phyloP scores from a whole-genome alignment of 495 filamentous ascomycete species.

The Friedmanniomyces simplex region DNA sequence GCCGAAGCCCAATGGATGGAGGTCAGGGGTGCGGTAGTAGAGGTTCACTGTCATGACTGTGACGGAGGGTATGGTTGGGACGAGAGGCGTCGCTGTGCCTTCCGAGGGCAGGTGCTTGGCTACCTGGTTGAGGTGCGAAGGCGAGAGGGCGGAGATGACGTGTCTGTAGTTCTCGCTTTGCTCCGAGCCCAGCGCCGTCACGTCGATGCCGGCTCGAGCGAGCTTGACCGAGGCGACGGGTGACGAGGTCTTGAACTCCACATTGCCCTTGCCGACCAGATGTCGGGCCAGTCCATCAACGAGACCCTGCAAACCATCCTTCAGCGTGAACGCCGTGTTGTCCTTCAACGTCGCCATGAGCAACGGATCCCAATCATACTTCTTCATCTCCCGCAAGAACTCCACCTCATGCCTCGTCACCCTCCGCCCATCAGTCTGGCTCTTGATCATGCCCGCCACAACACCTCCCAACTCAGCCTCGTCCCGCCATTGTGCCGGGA shows the following conservation, averaged over 20 bases:
- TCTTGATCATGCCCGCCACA: slow-evolving; percentile 13
- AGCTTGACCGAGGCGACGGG: slow-evolving; percentile 27
- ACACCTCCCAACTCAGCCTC: slow-evolving; percentile 39
- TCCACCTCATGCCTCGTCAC: slow-evolving; percentile 22
- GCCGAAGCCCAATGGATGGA: slow-evolving; percentile 69
- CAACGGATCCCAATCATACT: slow-evolving; percentile 23
- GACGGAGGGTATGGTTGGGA: slow-evolving; percentile 50
- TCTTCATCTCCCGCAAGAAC: slow-evolving; percentile 18
- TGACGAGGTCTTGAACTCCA: slow-evolving; percentile 42
- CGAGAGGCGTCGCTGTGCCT: slow-evolving; percentile 27
- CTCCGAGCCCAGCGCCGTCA: slow-evolving; percentile 1
- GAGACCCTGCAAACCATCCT: slow-evolving; percentile 47
- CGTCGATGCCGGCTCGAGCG: background rate
- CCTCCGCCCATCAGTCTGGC: slow-evolving; percentile 6
- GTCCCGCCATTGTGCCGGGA: slow-evolving; percentile 42
- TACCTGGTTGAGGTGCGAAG: slow-evolving; percentile 33
- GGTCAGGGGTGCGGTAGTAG: slow-evolving; percentile 55
- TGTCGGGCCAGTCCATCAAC: slow-evolving; percentile 37
- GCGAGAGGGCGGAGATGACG: slow-evolving; percentile 61
- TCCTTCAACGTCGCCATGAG: slow-evolving; percentile 16
- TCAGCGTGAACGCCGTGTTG: slow-evolving; percentile 52
- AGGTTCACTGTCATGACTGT: slow-evolving; percentile 90
- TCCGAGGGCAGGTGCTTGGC: background rate
- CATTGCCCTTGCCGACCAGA: slow-evolving; percentile 38
- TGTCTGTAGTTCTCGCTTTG: slow-evolving; percentile 42